A percentile compares a stretch with the other conserved stretches of the same genome.
Conservation (phyloP, 2,329 filamentous ascomycete genomes). For the Curvularia sp. region DNA sequence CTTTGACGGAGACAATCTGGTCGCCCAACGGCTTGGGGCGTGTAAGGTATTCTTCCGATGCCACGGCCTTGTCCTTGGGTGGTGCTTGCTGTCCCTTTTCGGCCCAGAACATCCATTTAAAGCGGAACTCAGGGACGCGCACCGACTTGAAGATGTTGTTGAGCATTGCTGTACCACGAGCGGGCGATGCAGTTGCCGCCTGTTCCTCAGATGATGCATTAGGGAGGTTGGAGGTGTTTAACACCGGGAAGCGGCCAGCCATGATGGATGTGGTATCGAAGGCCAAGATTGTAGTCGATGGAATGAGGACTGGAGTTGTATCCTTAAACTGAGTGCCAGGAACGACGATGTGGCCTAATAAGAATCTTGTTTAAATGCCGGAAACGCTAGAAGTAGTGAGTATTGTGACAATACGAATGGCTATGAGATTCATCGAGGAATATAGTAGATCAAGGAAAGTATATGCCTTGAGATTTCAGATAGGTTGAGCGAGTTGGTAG, state of each 20-base stretch:
- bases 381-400: not conserved
- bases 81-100: slow-evolving; percentile 50
- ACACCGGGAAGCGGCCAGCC: slow-evolving; percentile 44
- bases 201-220: slow-evolving; percentile 66
- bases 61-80: slow-evolving; percentile 27
- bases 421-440: not conserved
- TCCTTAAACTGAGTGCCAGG: not conserved
- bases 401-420: not conserved
- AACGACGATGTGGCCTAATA: not conserved
- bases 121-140: slow-evolving; percentile 59
- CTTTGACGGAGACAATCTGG: slow-evolving; percentile 56
- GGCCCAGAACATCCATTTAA: slow-evolving; percentile 62
- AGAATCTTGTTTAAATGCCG: not conserved
- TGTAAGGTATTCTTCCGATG: slow-evolving; percentile 52
- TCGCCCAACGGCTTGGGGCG: slow-evolving; percentile 55
- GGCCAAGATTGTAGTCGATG: not conserved
- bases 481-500: not conserved
- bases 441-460: not conserved
- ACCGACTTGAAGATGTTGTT: slow-evolving; percentile 55
- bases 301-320: not conserved
- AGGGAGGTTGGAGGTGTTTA: slow-evolving; percentile 60
- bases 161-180: slow-evolving; percentile 78
- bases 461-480: not conserved
- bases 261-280: slow-evolving; percentile 23
- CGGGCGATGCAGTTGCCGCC: slow-evolving; percentile 70